Conservation (phyloP, 2,329 filamentous ascomycete species). For the Sarocladium kiliense region DNA sequence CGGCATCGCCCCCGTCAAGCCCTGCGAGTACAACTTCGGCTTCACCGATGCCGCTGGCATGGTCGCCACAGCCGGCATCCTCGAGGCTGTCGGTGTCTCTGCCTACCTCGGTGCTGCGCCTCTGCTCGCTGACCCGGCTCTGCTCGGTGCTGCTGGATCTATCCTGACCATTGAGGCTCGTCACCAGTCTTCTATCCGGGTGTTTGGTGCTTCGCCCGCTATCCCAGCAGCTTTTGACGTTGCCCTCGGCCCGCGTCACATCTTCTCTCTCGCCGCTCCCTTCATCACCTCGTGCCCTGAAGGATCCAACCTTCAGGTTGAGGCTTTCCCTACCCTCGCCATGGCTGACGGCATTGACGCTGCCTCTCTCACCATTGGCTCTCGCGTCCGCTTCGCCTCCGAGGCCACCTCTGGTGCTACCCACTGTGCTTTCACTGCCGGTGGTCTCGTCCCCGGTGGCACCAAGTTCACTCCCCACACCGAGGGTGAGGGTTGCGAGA, state of each 20-base stretch:
- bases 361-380: conserved; percentile 28
- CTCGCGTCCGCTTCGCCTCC: conserved; percentile 35
- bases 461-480: conserved; percentile 55
- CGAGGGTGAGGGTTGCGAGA: conserved; percentile 46
- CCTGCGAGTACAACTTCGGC: conserved; percentile 68
- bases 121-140: conserved; percentile 51
- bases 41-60: conserved; percentile 62
- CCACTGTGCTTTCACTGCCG: conserved; percentile 64
- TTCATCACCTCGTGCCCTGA: conserved; percentile 69
- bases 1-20: conserved; percentile 60
- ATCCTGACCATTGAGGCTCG: conserved; percentile 71
- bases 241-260: conserved; percentile 59
- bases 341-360: conserved; percentile 41
- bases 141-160: conserved; percentile 61
- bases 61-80: conserved; percentile 62
- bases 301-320: conserved; percentile 58
- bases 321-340: conserved; percentile 53
- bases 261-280: conserved; percentile 68
- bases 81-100: conserved; percentile 71
- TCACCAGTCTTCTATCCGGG: conserved; percentile 68
- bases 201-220: conserved; percentile 50
- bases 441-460: conserved; percentile 48
- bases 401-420: conserved; percentile 44
- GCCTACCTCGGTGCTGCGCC: conserved; percentile 69
- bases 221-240: conserved; percentile 67